phyloP scores from a whole-genome alignment of 768 basidiomycete genomes.

The Leccinum disarticulatum region DNA sequence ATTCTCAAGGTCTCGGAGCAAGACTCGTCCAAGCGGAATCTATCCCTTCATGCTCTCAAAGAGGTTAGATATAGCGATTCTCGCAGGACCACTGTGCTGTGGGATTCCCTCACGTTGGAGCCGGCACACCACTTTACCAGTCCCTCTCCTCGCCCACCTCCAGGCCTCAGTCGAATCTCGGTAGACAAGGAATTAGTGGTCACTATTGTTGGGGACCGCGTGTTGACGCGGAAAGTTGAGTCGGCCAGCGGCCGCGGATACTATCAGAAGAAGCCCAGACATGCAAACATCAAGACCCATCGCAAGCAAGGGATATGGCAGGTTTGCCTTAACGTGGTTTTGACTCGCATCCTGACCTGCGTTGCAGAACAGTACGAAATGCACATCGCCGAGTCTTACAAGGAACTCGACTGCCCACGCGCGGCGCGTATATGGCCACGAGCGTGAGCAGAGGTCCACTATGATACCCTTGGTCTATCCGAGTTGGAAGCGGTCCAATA shows the following conservation, averaged over 20 bases:
- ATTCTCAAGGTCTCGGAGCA: not conserved
- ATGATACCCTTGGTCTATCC: conserved; percentile 65
- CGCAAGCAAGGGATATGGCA: conserved; percentile 48
- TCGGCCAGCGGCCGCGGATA: conserved; percentile 34
- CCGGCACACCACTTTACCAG: conserved; percentile 54
- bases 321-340: conserved; percentile 17
- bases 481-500: conserved; percentile 80
- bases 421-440: conserved; percentile 43
- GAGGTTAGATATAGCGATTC: conserved; percentile 53
- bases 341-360: not conserved
- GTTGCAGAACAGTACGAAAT: conserved; percentile 62
- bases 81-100: conserved; percentile 69
- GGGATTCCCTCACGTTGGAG: conserved; percentile 65
- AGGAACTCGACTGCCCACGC: conserved; percentile 42
- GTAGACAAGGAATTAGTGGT: conserved; percentile 55
- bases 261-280: conserved; percentile 35
- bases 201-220: conserved; percentile 56
- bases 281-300: conserved; percentile 26
- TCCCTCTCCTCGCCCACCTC: conserved; percentile 39
- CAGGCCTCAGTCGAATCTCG: conserved; percentile 57
- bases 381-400: conserved; percentile 58
- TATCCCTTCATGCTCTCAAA: conserved; percentile 90
- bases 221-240: conserved; percentile 69
- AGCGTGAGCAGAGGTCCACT: conserved; percentile 55
- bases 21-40: conserved; percentile 75